Conservation (phyloP, 2,329 filamentous ascomycete genomes). For the Penicillium aurantiogriseum region DNA sequence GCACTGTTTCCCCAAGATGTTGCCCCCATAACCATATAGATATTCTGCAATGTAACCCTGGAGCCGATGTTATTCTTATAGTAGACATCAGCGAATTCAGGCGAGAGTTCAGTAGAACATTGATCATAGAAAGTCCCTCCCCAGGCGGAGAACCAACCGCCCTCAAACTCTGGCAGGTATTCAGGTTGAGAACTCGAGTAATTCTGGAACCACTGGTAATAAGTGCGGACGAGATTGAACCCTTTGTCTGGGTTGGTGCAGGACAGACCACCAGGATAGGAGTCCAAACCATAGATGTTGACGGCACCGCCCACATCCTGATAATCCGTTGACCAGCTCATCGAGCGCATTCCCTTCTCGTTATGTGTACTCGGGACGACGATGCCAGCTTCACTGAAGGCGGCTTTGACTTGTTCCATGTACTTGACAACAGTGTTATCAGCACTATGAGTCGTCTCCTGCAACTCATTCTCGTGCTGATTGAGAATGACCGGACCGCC, state of each 20-base stretch:
- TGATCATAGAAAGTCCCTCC: conserved; percentile 53
- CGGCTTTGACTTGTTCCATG: conserved; percentile 53
- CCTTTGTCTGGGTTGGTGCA: conserved; percentile 52
- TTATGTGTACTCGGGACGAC: conserved; percentile 53
- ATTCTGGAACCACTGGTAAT: conserved; percentile 58
- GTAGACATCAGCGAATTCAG: conserved; percentile 54
- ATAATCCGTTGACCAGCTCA: conserved; percentile 57
- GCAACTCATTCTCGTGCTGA: conserved; percentile 56
- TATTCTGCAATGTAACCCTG: conserved; percentile 48
- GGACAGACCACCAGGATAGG: conserved; percentile 43
- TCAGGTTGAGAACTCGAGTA: conserved; percentile 54
- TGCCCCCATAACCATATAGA: conserved; percentile 57
- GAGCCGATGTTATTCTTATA: conserved; percentile 58
- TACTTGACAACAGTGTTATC: conserved; percentile 51
- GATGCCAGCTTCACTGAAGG: conserved; percentile 49
- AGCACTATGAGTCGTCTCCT: conserved; percentile 45
- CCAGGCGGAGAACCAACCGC: conserved; percentile 56
- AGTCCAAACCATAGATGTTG: conserved; percentile 41
- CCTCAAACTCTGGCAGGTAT: conserved; percentile 55
- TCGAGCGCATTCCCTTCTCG: conserved; percentile 50
- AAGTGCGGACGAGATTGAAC: conserved; percentile 53
- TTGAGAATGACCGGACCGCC: conserved; percentile 53
- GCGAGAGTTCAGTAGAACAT: conserved; percentile 48
- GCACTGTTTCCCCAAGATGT: conserved; percentile 57
- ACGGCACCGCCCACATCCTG: conserved; percentile 56